These are phyloP conservation scores for Thraustochytrium sp. DNA, from an alignment of 352 stramenopile species.

Conservation along the genomic window DNA sequence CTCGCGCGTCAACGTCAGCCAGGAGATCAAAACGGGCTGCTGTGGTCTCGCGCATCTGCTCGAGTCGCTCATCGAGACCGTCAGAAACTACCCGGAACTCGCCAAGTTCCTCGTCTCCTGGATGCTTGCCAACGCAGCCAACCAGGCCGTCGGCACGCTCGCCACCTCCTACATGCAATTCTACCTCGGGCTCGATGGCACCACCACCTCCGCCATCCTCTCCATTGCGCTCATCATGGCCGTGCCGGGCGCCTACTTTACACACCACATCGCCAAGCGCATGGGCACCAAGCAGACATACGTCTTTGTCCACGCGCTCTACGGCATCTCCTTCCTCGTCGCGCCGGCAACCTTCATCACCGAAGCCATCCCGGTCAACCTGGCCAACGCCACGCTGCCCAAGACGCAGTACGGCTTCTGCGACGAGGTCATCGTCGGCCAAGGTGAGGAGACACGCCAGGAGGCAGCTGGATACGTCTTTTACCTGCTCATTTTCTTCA, in stretches of 20 bases:
- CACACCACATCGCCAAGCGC: not conserved
- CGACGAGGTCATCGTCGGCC: not conserved
- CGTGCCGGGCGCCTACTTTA: not conserved
- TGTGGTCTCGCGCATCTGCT: not conserved
- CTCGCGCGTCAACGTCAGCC: not conserved
- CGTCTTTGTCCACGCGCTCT: not conserved
- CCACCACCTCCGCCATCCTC: not conserved
- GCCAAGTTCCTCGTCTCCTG: slow-evolving; percentile 5
- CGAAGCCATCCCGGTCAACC: not conserved
- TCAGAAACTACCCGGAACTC: not conserved
- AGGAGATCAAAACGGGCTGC: not conserved
- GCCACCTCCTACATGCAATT: slow-evolving; percentile 20
- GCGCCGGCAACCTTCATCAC: not conserved
- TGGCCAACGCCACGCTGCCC: not conserved
- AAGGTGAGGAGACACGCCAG: not conserved
- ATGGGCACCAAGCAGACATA: not conserved
- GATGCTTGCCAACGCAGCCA: not conserved
- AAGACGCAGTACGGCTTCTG: not conserved
- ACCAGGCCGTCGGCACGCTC: not conserved
- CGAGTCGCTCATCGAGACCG: not conserved
- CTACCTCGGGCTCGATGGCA: not conserved
- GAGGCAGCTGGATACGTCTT: not conserved
- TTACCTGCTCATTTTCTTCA: not conserved
- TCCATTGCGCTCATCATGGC: not conserved
- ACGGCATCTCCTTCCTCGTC: not conserved